A percentile compares a stretch with the other conserved stretches of the same genome.
These are phyloP conservation scores for Hypoxylon intermedium DNA, from an alignment of 495 filamentous ascomycete species.

Conservation along the genomic window DNA sequence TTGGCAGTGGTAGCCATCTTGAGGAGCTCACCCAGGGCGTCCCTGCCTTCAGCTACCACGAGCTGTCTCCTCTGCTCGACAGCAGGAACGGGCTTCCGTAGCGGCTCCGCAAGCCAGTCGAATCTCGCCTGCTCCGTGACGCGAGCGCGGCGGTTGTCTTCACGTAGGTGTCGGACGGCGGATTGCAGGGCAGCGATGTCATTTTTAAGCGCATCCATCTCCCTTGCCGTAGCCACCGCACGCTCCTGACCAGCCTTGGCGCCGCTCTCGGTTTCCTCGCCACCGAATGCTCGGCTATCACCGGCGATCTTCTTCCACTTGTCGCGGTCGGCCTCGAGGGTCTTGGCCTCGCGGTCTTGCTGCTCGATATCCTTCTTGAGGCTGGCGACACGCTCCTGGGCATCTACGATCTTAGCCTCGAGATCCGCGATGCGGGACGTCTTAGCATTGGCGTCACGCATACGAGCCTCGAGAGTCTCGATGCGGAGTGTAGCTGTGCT, in stretches of 20 bases:
- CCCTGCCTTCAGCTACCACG: conserved; percentile 70
- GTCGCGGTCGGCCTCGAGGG: conserved; percentile 68
- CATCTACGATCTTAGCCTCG: conserved; percentile 64
- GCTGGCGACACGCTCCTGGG: conserved; percentile 59
- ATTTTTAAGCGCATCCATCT: conserved; percentile 74
- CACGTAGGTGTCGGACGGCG: conserved; percentile 77
- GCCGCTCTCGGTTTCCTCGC: conserved; percentile 52
- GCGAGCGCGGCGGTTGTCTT: conserved; percentile 74
- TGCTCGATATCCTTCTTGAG: conserved; percentile 71
- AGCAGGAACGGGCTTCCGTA: conserved; percentile 57
- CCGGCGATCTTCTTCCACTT: conserved; percentile 78
- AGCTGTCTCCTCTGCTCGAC: conserved; percentile 64
- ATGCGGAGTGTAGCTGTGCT: conserved; percentile 86
- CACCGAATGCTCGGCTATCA: conserved; percentile 66
- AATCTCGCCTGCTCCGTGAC: conserved; percentile 65
- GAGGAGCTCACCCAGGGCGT: conserved; percentile 74
- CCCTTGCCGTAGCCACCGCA: conserved; percentile 71
- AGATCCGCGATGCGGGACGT: conserved; percentile 68
- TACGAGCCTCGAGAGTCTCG: conserved; percentile 83
- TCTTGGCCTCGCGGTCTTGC: conserved; percentile 63
- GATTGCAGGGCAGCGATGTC: conserved; percentile 75
- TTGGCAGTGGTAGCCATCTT: conserved; percentile 66
- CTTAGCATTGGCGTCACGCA: conserved; percentile 79
- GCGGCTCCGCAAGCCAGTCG: conserved; percentile 72
- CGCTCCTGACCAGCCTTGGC: conserved; percentile 62